Evolutionary conservation across 2,329 filamentous ascomycete species (phyloP).

Genomic region (Claviceps sp.): DNA sequence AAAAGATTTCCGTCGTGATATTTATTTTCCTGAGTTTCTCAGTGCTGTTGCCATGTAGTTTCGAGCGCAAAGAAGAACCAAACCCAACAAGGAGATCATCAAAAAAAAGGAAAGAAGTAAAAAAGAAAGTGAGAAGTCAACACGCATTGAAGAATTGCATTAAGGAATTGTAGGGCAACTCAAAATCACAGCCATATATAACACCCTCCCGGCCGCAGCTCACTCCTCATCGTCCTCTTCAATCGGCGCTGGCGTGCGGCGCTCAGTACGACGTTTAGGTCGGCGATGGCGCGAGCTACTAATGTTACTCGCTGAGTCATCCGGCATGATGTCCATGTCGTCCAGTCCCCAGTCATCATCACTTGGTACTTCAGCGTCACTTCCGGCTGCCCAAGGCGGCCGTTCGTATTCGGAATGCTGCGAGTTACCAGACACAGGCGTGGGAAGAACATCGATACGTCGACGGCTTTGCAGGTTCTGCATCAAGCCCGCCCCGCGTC

Average conservation of each 20-base stretch:
- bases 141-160: neutral
- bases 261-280: slow-evolving; percentile 54
- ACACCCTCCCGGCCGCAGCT: neutral
- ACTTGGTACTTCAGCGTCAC: slow-evolving; percentile 34
- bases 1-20: neutral
- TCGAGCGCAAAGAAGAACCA: neutral
- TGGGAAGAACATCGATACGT: slow-evolving; percentile 40
- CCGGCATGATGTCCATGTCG: slow-evolving; percentile 53
- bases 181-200: neutral
- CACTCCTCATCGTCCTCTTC: slow-evolving; percentile 59
- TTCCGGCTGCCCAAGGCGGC: slow-evolving; percentile 22
- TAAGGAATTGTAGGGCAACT: neutral
- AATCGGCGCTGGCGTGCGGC: slow-evolving; percentile 58
- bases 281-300: slow-evolving; percentile 54
- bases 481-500: slow-evolving; percentile 66
- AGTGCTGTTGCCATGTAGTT: neutral
- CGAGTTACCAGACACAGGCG: slow-evolving; percentile 33
- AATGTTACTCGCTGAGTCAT: slow-evolving; percentile 72
- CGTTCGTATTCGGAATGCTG: slow-evolving; percentile 31
- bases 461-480: slow-evolving; percentile 47
- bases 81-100: too few relatives aligned
- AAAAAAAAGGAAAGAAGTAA: neutral
- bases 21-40: neutral
- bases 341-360: slow-evolving; percentile 47
- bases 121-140: neutral